Percentiles rank a stretch among this genome's conserved stretches.
Evolutionary conservation across 345 rosid genomes (phyloP).

Genomic region (Lagerstroemia speciosa): DNA sequence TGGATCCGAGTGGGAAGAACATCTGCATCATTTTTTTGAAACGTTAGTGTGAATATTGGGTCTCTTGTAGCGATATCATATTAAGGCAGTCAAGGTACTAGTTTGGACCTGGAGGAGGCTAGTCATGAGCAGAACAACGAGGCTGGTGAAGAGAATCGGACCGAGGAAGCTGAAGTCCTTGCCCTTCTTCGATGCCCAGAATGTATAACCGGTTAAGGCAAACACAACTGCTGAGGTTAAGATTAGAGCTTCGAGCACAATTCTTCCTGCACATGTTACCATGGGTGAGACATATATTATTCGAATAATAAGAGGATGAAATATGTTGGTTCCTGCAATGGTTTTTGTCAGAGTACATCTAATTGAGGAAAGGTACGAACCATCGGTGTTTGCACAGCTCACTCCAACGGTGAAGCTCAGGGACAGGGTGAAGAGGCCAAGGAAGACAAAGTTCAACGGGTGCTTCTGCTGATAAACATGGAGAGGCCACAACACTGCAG

Average conservation of each 20-base stretch:
- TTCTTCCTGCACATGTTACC: conserved; percentile 50
- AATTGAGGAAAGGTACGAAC: conserved; percentile 25
- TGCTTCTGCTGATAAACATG: conserved; percentile 91
- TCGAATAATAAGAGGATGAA: not conserved
- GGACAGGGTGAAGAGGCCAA: conserved; percentile 76
- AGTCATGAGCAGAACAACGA: conserved; percentile 60
- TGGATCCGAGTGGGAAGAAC: conserved; percentile 85
- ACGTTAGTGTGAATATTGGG: too few relatives aligned
- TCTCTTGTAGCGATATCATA: not conserved
- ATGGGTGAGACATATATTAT: not conserved
- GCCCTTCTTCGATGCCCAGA: conserved; percentile 98
- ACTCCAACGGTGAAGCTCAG: conserved; percentile 80
- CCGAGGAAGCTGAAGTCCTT: conserved; percentile 86
- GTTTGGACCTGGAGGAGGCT: conserved; percentile 70
- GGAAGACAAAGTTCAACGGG: conserved; percentile 75
- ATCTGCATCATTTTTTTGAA: conserved; percentile 29
- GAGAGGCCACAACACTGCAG: conserved; percentile 89
- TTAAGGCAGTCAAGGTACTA: not conserved
- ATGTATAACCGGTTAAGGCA: conserved; percentile 81
- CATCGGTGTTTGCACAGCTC: conserved; percentile 83
- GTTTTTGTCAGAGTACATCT: not conserved
- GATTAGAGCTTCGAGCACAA: conserved; percentile 91
- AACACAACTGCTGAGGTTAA: conserved; percentile 76
- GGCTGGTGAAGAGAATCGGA: conserved; percentile 85
- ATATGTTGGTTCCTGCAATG: not conserved